Evolutionary conservation across 2,329 filamentous ascomycete species (phyloP), one percentile per base, ranked within the genome.

Genomic region (Ceratocystis alfenasii): DNA sequence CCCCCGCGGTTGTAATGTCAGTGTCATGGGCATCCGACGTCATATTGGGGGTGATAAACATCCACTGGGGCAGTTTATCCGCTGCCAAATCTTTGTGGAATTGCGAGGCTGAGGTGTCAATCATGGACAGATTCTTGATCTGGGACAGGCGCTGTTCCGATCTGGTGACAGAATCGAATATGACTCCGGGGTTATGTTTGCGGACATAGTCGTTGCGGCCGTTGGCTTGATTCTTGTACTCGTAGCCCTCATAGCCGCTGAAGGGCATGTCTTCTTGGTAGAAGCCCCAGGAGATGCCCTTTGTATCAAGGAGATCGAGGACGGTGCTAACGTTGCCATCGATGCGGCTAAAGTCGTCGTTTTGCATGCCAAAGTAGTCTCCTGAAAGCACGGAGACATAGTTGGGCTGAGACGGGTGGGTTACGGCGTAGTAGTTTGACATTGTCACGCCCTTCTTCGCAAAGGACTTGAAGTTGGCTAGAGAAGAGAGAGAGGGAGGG

Each of bases 241-340:
- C 77, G 45, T 74, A 74, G 28, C 88, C 88, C 73, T 89, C 81
- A 75, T 84, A 93, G 12, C 89, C 89, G 1, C 83, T 79, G 75
- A 85, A 90, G 1, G 89, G 89, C 79, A 87, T 80, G 71, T 89
- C 86, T 73, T 94, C 89, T 74, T 91, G 83, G 76, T 93, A 94
- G 69, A 86, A 78, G 63, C 78, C 86, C 87, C 87, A 90, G 2
- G 80, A 80, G 72, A 90, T 84, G 65, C 78, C 78, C 71, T 80
- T 82, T 69, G 80, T 79, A 69, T 88, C 85, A 22, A 89, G 81
- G 63, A 90, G 77, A 74, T 90, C 86, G n/a, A 85, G 78, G 22
- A 89, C 75, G 8, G 85, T 85, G 7, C 84, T 86, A 55, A 89
- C 76, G 71, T 89, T 89, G 67, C 74, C 70, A 44, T 80, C 80